phyloP scores from a whole-genome alignment of 2,329 filamentous ascomycete genomes.

The Sphaerulina musiva region DNA sequence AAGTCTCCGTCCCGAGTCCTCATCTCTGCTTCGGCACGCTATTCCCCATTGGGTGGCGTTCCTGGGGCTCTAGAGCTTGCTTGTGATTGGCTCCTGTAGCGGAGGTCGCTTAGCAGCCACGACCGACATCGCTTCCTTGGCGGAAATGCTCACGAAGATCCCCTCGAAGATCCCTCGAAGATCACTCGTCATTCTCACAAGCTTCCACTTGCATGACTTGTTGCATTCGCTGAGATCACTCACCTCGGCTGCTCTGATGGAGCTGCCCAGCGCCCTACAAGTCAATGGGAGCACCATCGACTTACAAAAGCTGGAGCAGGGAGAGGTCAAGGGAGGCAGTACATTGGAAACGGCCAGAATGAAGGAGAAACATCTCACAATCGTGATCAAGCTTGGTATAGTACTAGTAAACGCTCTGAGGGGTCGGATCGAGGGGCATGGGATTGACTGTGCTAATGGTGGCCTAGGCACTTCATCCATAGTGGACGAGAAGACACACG shows the following conservation, averaged over 20 bases:
- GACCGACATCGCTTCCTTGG: not conserved
- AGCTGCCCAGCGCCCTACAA: not conserved
- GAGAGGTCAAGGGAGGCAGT: not conserved
- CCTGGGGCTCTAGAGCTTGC: too few species aligned
- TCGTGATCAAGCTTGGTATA: slow-evolving; percentile 82
- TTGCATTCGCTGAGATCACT: not conserved
- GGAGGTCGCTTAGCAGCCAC: too few species aligned
- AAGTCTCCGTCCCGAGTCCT: too few species aligned
- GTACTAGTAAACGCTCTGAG: slow-evolving; percentile 17
- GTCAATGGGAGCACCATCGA: slow-evolving; percentile 3
- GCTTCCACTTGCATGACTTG: not conserved
- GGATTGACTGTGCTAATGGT: slow-evolving; percentile 12
- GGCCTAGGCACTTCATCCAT: slow-evolving; percentile 89
- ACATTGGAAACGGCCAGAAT: slow-evolving; percentile 38
- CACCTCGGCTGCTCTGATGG: not conserved
- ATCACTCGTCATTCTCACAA: not conserved
- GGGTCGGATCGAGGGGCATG: slow-evolving; percentile 1
- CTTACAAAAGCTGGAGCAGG: not conserved
- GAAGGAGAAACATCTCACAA: slow-evolving; percentile 65
- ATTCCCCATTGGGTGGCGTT: too few species aligned
- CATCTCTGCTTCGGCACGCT: too few species aligned
- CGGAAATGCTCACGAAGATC: not conserved
- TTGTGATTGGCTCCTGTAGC: too few species aligned
- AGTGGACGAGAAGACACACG: slow-evolving; percentile 90
- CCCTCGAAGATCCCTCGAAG: not conserved